Evolutionary conservation across 352 stramenopile species (phyloP).

Genomic region (Aphanomyces euteiches): DNA sequence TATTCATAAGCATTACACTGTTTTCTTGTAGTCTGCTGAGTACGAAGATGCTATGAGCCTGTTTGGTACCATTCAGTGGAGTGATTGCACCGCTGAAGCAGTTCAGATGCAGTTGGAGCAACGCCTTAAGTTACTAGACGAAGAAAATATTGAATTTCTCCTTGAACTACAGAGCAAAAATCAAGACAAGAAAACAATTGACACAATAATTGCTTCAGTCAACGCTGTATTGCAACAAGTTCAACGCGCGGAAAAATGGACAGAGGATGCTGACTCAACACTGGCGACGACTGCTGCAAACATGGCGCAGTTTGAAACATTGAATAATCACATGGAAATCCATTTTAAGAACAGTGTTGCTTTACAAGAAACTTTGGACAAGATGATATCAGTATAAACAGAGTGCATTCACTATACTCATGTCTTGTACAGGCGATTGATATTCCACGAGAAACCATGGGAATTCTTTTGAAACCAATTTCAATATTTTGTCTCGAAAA

Average conservation of each 20-base stretch:
- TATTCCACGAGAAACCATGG: slow-evolving; percentile 53
- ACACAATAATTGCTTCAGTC: slow-evolving; percentile 57
- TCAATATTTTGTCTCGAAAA: slow-evolving; percentile 48
- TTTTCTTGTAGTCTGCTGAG: slow-evolving; percentile 44
- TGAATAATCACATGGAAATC: slow-evolving; percentile 77
- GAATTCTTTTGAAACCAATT: slow-evolving; percentile 47
- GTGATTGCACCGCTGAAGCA: slow-evolving; percentile 42
- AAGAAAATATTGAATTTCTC: slow-evolving; percentile 74
- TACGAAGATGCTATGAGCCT: slow-evolving; percentile 54
- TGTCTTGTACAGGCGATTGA: slow-evolving; percentile 36
- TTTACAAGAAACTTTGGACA: slow-evolving; percentile 50
- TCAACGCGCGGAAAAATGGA: slow-evolving; percentile 50
- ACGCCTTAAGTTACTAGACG: slow-evolving; percentile 54
- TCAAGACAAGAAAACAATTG: slow-evolving; percentile 39
- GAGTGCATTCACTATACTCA: neutral
- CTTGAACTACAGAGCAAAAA: slow-evolving; percentile 53
- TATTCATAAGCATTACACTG: slow-evolving; percentile 31
- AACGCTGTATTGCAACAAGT: slow-evolving; percentile 50
- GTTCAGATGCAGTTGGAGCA: slow-evolving; percentile 58
- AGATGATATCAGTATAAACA: slow-evolving; percentile 38
- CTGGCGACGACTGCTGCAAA: slow-evolving; percentile 57
- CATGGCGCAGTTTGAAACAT: slow-evolving; percentile 72
- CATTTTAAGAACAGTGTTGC: slow-evolving; percentile 77
- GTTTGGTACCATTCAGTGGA: slow-evolving; percentile 57
- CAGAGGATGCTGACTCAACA: slow-evolving; percentile 53